phyloP scores from a whole-genome alignment of 2,329 filamentous ascomycete species.

The Graphiopsis chlorocephala region DNA sequence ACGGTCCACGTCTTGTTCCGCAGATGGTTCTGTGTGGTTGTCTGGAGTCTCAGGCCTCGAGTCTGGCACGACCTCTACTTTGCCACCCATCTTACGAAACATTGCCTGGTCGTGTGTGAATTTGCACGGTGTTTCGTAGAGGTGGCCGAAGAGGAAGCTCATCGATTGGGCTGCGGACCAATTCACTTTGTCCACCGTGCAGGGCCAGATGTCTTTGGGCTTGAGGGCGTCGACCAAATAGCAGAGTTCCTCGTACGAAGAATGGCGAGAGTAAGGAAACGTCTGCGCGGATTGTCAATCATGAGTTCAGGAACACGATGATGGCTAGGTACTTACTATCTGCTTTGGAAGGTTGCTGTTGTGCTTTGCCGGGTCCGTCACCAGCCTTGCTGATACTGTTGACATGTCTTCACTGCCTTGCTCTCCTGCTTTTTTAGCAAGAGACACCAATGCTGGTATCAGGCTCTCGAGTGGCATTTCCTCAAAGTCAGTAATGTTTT shows the following conservation, averaged over 20 bases:
- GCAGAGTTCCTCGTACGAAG: constrained; percentile 77
- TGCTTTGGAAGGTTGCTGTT: constrained; percentile 24
- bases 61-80: neutral
- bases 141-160: constrained; percentile 64
- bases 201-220: constrained; percentile 78
- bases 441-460: constrained; percentile 31
- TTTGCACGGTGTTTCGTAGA: constrained; percentile 55
- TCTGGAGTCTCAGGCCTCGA: neutral
- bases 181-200: constrained; percentile 60
- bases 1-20: neutral
- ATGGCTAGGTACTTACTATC: constrained; percentile 26
- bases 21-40: neutral
- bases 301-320: neutral
- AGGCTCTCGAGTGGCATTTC: constrained; percentile 33
- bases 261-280: constrained; percentile 88
- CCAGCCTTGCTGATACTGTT: neutral
- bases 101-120: constrained; percentile 69
- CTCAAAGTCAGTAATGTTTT: constrained; percentile 20
- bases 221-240: constrained; percentile 64
- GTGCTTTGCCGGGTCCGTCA: no score
- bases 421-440: constrained; percentile 24
- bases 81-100: constrained; percentile 30
- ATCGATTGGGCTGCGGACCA: constrained; percentile 69
- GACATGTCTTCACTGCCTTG: neutral
- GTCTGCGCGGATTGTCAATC: constrained; percentile 29